Conservation (phyloP, 2,329 filamentous ascomycete genomes). For the Colletotrichum sp. region DNA sequence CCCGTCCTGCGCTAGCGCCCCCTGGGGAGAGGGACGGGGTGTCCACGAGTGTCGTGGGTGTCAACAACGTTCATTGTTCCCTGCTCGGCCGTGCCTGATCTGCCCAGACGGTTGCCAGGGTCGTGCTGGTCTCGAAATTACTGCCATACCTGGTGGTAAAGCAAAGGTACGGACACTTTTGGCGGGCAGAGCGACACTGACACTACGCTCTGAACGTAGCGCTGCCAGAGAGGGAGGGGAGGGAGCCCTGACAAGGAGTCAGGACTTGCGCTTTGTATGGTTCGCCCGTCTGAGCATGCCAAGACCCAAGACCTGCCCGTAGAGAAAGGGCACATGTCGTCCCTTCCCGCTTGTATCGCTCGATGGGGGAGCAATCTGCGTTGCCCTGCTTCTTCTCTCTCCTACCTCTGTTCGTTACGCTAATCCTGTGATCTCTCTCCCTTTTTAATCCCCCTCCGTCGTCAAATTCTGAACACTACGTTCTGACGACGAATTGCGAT, state of each 20-base stretch:
- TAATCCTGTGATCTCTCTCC: not conserved
- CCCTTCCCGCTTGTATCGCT: not conserved
- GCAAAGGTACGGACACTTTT: constrained; percentile 6
- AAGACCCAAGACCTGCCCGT: not conserved
- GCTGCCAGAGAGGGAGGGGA: not conserved
- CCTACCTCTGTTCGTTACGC: not conserved
- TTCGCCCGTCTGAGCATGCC: not conserved
- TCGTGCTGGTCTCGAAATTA: constrained; percentile 14
- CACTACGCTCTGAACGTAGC: not conserved
- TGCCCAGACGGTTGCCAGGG: constrained; percentile 6
- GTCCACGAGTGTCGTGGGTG: not conserved
- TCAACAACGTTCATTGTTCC: not conserved
- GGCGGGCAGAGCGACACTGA: not conserved
- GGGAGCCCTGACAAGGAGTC: not conserved
- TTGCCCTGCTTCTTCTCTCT: not conserved
- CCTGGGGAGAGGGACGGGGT: not conserved
- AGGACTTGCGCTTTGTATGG: not conserved
- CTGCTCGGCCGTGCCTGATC: constrained; percentile 13
- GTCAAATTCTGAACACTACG: not conserved
- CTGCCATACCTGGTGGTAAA: not conserved
- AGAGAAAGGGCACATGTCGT: not conserved
- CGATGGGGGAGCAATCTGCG: not conserved
- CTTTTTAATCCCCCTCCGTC: not conserved
- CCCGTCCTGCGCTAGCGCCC: not conserved
- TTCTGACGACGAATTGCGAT: not conserved